These are phyloP conservation scores for Paecilomyces sp. DNA, from an alignment of 2,329 filamentous ascomycete genomes.

Conservation along the genomic window DNA sequence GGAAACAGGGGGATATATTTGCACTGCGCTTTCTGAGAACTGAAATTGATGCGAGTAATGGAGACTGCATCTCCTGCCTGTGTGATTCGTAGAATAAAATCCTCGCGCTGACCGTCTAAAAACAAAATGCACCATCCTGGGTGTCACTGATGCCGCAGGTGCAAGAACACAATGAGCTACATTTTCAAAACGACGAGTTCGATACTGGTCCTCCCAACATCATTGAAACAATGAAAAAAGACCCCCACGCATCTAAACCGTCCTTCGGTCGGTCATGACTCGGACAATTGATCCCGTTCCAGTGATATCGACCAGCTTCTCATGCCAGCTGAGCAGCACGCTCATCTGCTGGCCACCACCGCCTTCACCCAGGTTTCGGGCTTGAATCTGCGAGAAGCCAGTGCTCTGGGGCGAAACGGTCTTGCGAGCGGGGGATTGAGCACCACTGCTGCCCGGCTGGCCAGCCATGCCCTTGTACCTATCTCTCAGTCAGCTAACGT, in stretches of 20 bases:
- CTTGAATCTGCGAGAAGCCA: constrained; percentile 76
- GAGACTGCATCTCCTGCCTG: neutral
- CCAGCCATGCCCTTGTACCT: constrained; percentile 86
- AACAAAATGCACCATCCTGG: constrained; percentile 2
- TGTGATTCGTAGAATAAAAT: constrained; percentile 9
- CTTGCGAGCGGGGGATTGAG: constrained; percentile 44
- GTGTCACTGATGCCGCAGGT: neutral
- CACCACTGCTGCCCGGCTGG: constrained; percentile 27
- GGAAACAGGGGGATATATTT: constrained; percentile 6
- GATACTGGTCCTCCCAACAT: neutral
- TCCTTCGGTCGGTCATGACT: constrained; percentile 93
- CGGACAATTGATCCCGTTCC: constrained; percentile 88
- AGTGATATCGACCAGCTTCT: constrained; percentile 93
- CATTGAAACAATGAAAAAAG: neutral
- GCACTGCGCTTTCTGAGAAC: neutral
- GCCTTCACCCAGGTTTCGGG: constrained; percentile 51
- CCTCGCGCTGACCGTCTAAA: neutral
- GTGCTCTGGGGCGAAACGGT: constrained; percentile 67
- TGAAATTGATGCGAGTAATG: neutral
- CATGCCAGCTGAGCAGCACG: constrained; percentile 94
- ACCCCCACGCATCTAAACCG: constrained; percentile 52
- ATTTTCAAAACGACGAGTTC: constrained; percentile 1
- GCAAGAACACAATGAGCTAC: neutral
- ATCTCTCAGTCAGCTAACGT: constrained; percentile 3
- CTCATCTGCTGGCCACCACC: constrained; percentile 88